Percentiles rank a stretch among this genome's conserved stretches.
Evolutionary conservation across 768 basidiomycete species (phyloP).

Genomic region (Podaxis sp.): DNA sequence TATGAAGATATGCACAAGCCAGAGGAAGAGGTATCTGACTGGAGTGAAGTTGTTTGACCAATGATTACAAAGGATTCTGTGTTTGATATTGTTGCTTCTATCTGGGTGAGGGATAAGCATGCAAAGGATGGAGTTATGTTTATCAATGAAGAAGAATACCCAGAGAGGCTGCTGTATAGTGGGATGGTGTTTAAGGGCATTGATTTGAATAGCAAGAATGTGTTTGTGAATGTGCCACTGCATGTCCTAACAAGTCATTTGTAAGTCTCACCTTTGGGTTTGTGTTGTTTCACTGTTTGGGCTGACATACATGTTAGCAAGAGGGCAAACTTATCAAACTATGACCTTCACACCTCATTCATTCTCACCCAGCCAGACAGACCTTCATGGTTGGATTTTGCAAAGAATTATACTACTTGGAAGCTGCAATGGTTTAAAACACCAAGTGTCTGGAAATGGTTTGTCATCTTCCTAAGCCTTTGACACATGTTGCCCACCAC

Average conservation of each 20-base stretch:
- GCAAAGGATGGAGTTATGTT: not conserved
- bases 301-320: conserved; percentile 14
- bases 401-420: conserved; percentile 27
- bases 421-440: conserved; percentile 17
- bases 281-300: not conserved
- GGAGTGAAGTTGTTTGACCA: conserved; percentile 14
- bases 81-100: conserved; percentile 18
- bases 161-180: conserved; percentile 20
- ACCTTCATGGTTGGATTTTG: conserved; percentile 24
- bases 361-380: conserved; percentile 26
- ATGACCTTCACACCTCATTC: conserved; percentile 33
- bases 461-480: conserved; percentile 25
- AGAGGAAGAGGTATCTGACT: not conserved
- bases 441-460: conserved; percentile 19
- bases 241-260: conserved; percentile 26
- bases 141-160: not conserved
- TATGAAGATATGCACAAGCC: not conserved
- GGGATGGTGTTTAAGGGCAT: conserved; percentile 26
- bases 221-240: conserved; percentile 20
- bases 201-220: conserved; percentile 21
- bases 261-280: conserved; percentile 17
- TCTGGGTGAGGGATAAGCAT: conserved; percentile 12
- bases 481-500: not conserved
- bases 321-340: conserved; percentile 19
- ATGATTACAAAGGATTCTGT: conserved; percentile 12